A percentile compares a stretch with the other conserved stretches of the same genome.
Conservation (phyloP, 371 early-diverging fungal species). For the Mortierella sp. region DNA sequence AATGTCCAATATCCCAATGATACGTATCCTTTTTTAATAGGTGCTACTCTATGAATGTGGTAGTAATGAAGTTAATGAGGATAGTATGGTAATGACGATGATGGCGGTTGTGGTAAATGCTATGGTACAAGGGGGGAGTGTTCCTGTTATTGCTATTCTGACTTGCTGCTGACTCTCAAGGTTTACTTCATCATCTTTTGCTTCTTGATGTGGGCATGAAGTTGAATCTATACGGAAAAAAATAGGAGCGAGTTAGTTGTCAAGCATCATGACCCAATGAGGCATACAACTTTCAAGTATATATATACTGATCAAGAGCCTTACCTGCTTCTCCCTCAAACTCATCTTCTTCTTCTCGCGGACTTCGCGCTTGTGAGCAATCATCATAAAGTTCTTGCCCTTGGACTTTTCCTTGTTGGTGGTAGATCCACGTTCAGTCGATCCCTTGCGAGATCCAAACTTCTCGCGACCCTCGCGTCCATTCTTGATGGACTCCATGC, state of each 20-base stretch:
- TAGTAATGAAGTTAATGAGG: too few species aligned
- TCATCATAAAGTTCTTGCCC: constrained; percentile 96
- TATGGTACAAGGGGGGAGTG: constrained; percentile 20
- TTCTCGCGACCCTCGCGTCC: constrained; percentile 94
- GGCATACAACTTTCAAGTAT: not conserved
- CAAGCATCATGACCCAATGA: not conserved
- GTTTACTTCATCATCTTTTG: constrained; percentile 22
- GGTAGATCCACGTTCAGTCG: constrained; percentile 80
- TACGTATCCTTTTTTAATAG: too few species aligned
- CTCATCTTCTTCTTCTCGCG: constrained; percentile 86
- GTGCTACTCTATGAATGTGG: too few species aligned
- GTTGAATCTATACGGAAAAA: constrained; percentile 54
- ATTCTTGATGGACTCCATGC: constrained; percentile 86
- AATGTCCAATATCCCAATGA: too few species aligned
- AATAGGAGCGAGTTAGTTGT: not conserved
- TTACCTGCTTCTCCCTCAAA: constrained; percentile 84
- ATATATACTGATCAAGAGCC: not conserved
- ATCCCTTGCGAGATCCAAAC: constrained; percentile 89
- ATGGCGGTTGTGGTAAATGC: constrained; percentile 12
- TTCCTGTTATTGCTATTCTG: constrained; percentile 1
- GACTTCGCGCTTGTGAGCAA: constrained; percentile 90
- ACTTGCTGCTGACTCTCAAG: not conserved
- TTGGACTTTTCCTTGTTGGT: constrained; percentile 94
- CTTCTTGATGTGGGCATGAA: constrained; percentile 72
- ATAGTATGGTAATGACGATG: not conserved